Evolutionary conservation across 441 rosid species (phyloP), one percentile per base, ranked within the genome.

Genomic region (Arabidopsis lyrata): DNA sequence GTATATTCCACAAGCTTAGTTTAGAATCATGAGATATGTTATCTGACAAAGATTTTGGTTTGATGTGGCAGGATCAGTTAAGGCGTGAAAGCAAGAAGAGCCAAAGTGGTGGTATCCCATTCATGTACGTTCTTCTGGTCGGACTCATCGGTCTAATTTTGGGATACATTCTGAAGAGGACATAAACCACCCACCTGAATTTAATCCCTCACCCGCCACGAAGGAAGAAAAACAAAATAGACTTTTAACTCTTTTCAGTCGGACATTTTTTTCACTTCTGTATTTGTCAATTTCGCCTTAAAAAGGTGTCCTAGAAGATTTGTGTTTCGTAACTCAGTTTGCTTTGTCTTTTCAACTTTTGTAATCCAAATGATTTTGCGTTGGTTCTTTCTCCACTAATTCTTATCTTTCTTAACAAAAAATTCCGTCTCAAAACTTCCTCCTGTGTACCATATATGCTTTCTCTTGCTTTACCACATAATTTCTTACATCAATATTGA

Each of bases 1-100:
- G 15, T 59, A 55, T 27, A 1, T 67, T 11, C 63, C 42, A 45
- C 24, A 36, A 15, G 20, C 31, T 52, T 53, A 1, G 15, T 18
- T 18, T 36, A 4, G 66, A 64, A 44, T 34, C 12, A 5, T 16
- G 53, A 41, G 53, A 39, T 65, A 3, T 49, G 29, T 24, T 48
- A 38, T 27, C 48, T 63, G 72, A 71, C 50, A 57, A 48, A 63
- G 34, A 32, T 24, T 12, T 44, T 65, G 58, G 56, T 41, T 48
- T 71, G 63, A 36, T 45, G n/a, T 79, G 83, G 83, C 88, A 91
- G 98, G 95, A 91, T 73, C 61, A 66, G 55, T 67, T 88, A 78
- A 87, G 81, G 86, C 86, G 59, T 41, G 83, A 83, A 68, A 62
- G 82, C 61, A 82, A 74, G 67, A 82, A 56, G 76, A 75, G 78